These are phyloP conservation scores for Cucurbita maxima DNA, from an alignment of 306 rosid genomes.

Conservation along the genomic window DNA sequence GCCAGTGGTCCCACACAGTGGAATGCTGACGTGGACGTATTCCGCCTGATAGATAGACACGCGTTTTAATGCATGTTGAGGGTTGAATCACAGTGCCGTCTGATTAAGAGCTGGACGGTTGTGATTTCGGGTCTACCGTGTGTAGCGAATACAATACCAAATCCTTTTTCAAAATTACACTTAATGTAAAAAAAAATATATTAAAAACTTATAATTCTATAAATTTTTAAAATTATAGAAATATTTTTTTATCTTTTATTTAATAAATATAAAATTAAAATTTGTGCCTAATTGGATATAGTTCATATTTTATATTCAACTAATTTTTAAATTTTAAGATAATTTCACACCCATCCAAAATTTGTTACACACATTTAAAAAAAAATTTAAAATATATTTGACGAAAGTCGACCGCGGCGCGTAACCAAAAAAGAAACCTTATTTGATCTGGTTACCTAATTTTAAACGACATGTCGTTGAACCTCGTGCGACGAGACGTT, in stretches of 20 bases:
- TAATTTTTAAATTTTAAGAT: too few relatives aligned
- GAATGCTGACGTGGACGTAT: not conserved
- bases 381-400: not conserved
- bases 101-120: not conserved
- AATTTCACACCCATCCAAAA: too few relatives aligned
- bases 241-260: too few relatives aligned
- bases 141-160: not conserved
- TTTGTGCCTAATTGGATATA: too few relatives aligned
- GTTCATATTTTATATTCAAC: too few relatives aligned
- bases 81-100: not conserved
- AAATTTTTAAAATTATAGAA: too few relatives aligned
- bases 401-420: not conserved
- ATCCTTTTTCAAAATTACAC: not conserved
- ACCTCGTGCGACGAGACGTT: not conserved
- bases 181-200: too few relatives aligned
- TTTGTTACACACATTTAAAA: too few relatives aligned
- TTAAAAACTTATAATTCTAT: too few relatives aligned
- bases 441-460: not conserved
- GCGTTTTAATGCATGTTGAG: conserved; percentile 3
- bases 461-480: not conserved
- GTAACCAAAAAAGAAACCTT: not conserved
- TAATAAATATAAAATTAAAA: too few relatives aligned
- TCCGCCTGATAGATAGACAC: not conserved
- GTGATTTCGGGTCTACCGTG: not conserved
- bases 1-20: not conserved